Percentiles rank a stretch among this genome's conserved stretches.
Evolutionary conservation across 805 yeast species (phyloP).

Genomic region (Metschnikowia lochheadii): DNA sequence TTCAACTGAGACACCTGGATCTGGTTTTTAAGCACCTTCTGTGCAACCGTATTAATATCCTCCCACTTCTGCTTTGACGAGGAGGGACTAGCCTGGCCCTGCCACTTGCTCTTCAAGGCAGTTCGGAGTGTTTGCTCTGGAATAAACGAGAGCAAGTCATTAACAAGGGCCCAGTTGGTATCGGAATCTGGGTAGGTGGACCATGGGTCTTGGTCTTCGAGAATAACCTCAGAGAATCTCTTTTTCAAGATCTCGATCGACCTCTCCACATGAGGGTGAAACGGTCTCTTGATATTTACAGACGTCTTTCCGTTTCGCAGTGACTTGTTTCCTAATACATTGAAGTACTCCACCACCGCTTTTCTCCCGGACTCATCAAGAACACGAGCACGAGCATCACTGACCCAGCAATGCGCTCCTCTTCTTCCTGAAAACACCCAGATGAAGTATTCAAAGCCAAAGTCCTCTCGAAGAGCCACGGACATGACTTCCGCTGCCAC

Average conservation of each 20-base stretch:
- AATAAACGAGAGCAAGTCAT: slow-evolving; percentile 55
- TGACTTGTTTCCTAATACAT: slow-evolving; percentile 53
- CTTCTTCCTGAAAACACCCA: slow-evolving; percentile 99
- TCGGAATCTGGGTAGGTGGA: slow-evolving; percentile 26
- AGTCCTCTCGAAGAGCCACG: slow-evolving; percentile 71
- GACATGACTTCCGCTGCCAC: slow-evolving; percentile 78
- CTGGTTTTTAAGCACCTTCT: slow-evolving; percentile 41
- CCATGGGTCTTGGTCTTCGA: slow-evolving; percentile 91
- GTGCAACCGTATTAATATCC: slow-evolving; percentile 58
- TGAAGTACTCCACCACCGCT: slow-evolving; percentile 80
- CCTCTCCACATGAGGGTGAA: slow-evolving; percentile 82
- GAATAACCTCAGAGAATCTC: slow-evolving; percentile 59
- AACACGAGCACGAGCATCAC: slow-evolving; percentile 75
- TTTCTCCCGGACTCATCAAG: slow-evolving; percentile 71
- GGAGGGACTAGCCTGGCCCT: slow-evolving; percentile 22
- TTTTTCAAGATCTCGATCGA: slow-evolving; percentile 64
- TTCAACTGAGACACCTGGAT: slow-evolving; percentile 46
- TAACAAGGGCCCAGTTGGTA: slow-evolving; percentile 45
- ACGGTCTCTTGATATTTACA: slow-evolving; percentile 65
- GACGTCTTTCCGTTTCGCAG: slow-evolving; percentile 42
- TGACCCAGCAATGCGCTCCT: slow-evolving; percentile 98
- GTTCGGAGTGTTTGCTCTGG: slow-evolving; percentile 57
- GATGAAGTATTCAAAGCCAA: slow-evolving; percentile 78
- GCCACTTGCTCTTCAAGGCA: slow-evolving; percentile 60
- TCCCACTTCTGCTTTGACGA: slow-evolving; percentile 71